Evolutionary conservation across 2,329 filamentous ascomycete species (phyloP).

Genomic region (Cytospora leucostoma): DNA sequence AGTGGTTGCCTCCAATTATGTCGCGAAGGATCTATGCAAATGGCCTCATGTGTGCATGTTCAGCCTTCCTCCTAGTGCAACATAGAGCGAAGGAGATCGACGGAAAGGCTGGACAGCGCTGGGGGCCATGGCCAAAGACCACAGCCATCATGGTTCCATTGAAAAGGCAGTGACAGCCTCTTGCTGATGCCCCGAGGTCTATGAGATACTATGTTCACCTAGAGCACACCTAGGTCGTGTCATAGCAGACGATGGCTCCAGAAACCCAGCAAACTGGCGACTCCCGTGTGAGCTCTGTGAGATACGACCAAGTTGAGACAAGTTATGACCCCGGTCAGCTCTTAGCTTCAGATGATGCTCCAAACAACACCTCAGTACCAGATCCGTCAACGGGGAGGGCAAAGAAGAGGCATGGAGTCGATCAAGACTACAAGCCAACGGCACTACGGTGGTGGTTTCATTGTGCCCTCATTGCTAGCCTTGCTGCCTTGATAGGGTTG

Average conservation of each 20-base stretch:
- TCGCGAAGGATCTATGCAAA: too few relatives aligned
- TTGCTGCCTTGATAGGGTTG: slow-evolving; percentile 11
- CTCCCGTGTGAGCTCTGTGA: too few relatives aligned
- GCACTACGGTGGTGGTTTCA: slow-evolving; percentile 24
- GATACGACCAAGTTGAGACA: not conserved
- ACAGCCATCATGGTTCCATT: not conserved
- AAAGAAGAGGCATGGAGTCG: not conserved
- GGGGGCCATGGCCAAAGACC: not conserved
- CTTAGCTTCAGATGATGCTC: not conserved
- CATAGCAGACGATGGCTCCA: not conserved
- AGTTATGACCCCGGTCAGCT: not conserved
- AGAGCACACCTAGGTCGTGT: too few relatives aligned
- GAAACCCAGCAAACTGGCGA: not conserved
- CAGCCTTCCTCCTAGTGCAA: not conserved
- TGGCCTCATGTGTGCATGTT: too few relatives aligned
- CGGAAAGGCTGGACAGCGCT: not conserved
- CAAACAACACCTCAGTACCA: not conserved
- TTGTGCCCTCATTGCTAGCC: slow-evolving; percentile 4
- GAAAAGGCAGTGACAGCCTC: too few relatives aligned
- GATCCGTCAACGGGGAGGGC: not conserved
- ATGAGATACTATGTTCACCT: too few relatives aligned
- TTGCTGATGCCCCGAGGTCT: not conserved
- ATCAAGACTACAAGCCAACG: slow-evolving; percentile 19
- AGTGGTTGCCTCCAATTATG: too few relatives aligned
- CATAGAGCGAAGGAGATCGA: not conserved